A percentile compares a stretch with the other conserved stretches of the same genome.
These are phyloP conservation scores for Scheffersomyces stipitis DNA, from an alignment of 805 yeast species.

Conservation along the genomic window DNA sequence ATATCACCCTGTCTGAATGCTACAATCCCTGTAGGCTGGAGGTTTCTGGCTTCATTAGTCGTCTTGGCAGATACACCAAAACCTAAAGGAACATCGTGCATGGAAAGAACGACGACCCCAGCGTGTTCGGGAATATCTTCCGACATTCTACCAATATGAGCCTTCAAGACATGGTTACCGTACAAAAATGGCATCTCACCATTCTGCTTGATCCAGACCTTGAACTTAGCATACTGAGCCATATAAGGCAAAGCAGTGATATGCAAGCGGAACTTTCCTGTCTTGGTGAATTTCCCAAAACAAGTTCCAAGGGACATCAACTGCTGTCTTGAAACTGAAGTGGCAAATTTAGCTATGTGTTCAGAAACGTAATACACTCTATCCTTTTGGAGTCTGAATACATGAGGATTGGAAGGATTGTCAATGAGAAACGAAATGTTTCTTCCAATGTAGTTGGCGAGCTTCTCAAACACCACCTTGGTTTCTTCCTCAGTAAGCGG, in stretches of 20 bases:
- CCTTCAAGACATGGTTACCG: constrained; percentile 94
- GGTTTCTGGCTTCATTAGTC: constrained; percentile 79
- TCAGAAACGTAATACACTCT: constrained; percentile 92
- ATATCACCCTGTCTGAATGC: constrained; percentile 97
- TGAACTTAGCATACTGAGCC: constrained; percentile 86
- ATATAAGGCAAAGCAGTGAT: constrained; percentile 84
- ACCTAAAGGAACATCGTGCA: constrained; percentile 91
- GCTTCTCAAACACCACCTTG: constrained; percentile 89
- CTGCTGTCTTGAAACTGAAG: constrained; percentile 84
- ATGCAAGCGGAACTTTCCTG: constrained; percentile 94
- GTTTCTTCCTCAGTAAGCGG: constrained; percentile 96
- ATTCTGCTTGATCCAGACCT: constrained; percentile 93
- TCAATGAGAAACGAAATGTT: constrained; percentile 87
- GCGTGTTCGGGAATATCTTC: constrained; percentile 98
- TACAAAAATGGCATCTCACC: constrained; percentile 99
- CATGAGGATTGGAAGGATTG: constrained; percentile 84
- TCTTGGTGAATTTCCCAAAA: constrained; percentile 94
- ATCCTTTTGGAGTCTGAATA: constrained; percentile 93
- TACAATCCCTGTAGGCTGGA: constrained; percentile 92
- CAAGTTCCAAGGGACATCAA: constrained; percentile 93
- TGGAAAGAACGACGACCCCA: constrained; percentile 87
- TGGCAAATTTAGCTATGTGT: constrained; percentile 79
- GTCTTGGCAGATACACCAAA: constrained; percentile 94
- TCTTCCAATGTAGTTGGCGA: constrained; percentile 96
- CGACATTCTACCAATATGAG: constrained; percentile 94